These are phyloP conservation scores for Neofusicoccum umdonicola DNA, from an alignment of 2,329 filamentous ascomycete genomes.

Conservation along the genomic window DNA sequence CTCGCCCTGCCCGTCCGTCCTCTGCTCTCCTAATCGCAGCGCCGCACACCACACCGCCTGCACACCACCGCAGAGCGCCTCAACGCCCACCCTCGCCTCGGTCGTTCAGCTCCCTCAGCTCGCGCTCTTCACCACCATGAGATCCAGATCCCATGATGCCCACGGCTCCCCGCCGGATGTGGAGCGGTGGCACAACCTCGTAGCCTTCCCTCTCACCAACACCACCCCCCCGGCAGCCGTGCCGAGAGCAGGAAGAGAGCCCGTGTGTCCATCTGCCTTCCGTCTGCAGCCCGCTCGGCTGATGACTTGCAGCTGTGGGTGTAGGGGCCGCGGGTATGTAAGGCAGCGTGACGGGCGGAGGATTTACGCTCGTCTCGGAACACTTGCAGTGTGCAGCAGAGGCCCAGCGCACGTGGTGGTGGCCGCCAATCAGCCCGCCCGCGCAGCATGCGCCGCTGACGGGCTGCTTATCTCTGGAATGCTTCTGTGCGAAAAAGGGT, in stretches of 20 bases:
- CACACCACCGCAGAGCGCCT: background rate
- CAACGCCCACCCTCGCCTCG: background rate
- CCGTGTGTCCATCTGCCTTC: too few species aligned
- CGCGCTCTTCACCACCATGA: background rate
- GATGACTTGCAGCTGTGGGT: constrained; percentile 11
- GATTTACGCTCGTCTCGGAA: background rate
- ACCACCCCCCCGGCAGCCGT: background rate
- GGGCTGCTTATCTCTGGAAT: constrained; percentile 11
- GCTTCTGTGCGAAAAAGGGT: background rate
- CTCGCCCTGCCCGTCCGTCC: background rate
- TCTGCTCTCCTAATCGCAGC: background rate
- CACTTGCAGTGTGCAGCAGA: background rate
- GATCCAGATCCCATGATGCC: background rate
- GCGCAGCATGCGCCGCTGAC: background rate
- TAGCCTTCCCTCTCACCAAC: background rate
- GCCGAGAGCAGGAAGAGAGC: too few species aligned
- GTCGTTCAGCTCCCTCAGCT: background rate
- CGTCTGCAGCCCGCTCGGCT: background rate
- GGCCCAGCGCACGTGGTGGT: background rate
- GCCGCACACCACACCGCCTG: background rate
- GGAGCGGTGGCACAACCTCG: background rate
- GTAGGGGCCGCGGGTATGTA: background rate
- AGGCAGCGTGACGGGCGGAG: background rate
- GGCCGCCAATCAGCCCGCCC: background rate
- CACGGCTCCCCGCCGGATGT: constrained; percentile 8